A percentile compares a stretch with the other conserved stretches of the same genome.
These are phyloP conservation scores for Aurantiochytrium sp. DNA, from an alignment of 108 stramenopile species.

Conservation along the genomic window DNA sequence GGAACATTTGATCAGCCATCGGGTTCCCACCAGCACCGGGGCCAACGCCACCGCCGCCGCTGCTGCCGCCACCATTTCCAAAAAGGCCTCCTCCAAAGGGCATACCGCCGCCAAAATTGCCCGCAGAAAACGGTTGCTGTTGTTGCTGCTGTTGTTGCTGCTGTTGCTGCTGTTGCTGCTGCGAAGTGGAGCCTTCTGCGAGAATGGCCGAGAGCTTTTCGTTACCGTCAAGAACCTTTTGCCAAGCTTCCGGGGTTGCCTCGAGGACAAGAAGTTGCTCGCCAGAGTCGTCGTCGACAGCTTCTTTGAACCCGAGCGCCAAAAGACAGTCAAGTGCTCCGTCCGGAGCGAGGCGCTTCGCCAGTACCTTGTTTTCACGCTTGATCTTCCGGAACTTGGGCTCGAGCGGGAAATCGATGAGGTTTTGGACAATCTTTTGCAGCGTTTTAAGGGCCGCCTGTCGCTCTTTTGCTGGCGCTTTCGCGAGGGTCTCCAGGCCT, in stretches of 20 bases:
- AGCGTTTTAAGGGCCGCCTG: background rate
- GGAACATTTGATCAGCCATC: background rate
- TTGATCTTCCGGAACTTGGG: slow-evolving; percentile 8
- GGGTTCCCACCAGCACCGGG: background rate
- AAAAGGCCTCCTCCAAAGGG: background rate
- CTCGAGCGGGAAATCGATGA: slow-evolving; percentile 16
- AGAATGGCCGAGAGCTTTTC: background rate
- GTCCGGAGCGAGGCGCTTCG: background rate
- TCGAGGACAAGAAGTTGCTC: background rate
- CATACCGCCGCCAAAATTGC: background rate
- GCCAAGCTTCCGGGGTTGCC: background rate
- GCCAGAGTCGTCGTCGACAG: background rate
- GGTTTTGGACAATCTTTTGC: background rate
- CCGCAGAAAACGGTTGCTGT: background rate
- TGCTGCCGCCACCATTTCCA: background rate
- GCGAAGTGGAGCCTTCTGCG: background rate
- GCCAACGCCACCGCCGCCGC: background rate
- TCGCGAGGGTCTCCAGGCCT: background rate
- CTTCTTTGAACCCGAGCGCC: background rate
- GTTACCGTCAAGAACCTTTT: background rate
- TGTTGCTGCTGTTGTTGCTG: background rate
- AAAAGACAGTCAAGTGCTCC: background rate
- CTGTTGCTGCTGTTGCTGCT: background rate
- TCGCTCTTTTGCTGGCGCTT: background rate
- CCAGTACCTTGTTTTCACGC: background rate